Conservation (phyloP, 768 basidiomycete species). For the Fibroporia radiculosa region DNA sequence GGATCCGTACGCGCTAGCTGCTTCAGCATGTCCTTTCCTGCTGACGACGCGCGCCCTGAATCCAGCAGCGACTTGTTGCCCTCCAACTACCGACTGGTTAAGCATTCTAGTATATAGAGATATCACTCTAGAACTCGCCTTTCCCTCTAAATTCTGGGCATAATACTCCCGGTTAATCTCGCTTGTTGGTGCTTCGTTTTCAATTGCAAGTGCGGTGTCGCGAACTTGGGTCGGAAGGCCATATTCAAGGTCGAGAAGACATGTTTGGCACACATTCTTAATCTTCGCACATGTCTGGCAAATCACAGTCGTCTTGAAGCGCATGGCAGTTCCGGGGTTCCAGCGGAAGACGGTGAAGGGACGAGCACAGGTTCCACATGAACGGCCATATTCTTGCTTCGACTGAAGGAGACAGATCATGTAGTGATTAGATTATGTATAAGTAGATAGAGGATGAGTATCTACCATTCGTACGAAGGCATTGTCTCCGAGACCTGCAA, state of each 20-base stretch:
- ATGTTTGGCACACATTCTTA: constrained; percentile 96
- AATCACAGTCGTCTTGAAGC: constrained; percentile 95
- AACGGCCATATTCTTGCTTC: constrained; percentile 93
- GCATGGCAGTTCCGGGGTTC: constrained; percentile 91
- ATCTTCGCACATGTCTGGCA: constrained; percentile 97
- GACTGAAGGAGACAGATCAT: constrained; percentile 42
- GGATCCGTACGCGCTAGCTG: constrained; percentile 91
- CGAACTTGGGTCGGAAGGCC: constrained; percentile 94
- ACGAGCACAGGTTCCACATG: constrained; percentile 95
- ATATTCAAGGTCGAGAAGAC: constrained; percentile 93
- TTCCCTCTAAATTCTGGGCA: constrained; percentile 85
- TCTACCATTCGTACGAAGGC: constrained; percentile 93
- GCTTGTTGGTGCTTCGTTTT: constrained; percentile 88
- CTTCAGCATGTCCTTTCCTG: constrained; percentile 96
- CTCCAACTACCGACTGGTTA: constrained; percentile 48
- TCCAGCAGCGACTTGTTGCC: constrained; percentile 62
- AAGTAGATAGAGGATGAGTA: neutral
- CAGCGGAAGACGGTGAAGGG: constrained; percentile 97
- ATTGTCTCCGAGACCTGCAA: constrained; percentile 73
- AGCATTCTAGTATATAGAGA: neutral
- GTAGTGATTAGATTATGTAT: neutral
- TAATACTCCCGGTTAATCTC: constrained; percentile 96
- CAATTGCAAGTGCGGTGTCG: constrained; percentile 83
- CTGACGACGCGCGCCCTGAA: constrained; percentile 56
- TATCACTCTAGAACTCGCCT: constrained; percentile 41